phyloP scores from a whole-genome alignment of 2,329 filamentous ascomycete genomes.

The Thermoascus crustaceus region DNA sequence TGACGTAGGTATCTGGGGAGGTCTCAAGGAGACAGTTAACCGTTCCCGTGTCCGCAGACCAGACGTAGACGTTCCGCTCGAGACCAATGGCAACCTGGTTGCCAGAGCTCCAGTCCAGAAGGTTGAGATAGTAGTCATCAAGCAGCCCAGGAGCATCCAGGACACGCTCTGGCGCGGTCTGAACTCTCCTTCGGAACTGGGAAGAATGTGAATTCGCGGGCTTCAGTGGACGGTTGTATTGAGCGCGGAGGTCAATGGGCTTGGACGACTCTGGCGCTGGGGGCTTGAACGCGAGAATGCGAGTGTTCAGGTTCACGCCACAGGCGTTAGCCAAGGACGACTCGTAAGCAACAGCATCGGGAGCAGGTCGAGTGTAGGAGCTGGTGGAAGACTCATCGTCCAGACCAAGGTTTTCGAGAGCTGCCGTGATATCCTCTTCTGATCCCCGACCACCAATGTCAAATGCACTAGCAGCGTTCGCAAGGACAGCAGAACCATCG shows the following conservation, averaged over 20 bases:
- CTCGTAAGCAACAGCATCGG: slow-evolving; percentile 84
- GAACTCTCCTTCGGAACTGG: slow-evolving; percentile 83
- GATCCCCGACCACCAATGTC: slow-evolving; percentile 53
- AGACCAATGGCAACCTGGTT: slow-evolving; percentile 98
- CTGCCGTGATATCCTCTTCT: slow-evolving; percentile 68
- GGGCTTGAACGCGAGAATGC: slow-evolving; percentile 97
- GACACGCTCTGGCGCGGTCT: slow-evolving; percentile 90
- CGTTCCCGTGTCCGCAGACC: slow-evolving; percentile 89
- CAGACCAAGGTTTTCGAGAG: slow-evolving; percentile 71
- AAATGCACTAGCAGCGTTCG: slow-evolving; percentile 62
- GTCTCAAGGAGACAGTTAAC: slow-evolving; percentile 87
- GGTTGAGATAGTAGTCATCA: slow-evolving; percentile 98
- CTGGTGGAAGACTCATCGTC: slow-evolving; percentile 60
- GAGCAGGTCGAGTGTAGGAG: slow-evolving; percentile 68
- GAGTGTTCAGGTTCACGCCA: slow-evolving; percentile 84
- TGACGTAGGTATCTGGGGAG: slow-evolving; percentile 84
- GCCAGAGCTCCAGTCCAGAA: slow-evolving; percentile 94
- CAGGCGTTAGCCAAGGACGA: slow-evolving; percentile 85
- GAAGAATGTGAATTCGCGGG: slow-evolving; percentile 63
- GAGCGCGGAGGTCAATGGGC: slow-evolving; percentile 91
- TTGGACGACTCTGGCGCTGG: slow-evolving; percentile 96
- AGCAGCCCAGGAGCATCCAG: slow-evolving; percentile 92
- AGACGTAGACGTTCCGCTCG: slow-evolving; percentile 95
- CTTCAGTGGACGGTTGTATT: slow-evolving; percentile 96
- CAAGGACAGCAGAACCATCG: slow-evolving; percentile 68